These are phyloP conservation scores for Astragalus glycyphyllos DNA, from an alignment of 306 rosid genomes.

Conservation along the genomic window DNA sequence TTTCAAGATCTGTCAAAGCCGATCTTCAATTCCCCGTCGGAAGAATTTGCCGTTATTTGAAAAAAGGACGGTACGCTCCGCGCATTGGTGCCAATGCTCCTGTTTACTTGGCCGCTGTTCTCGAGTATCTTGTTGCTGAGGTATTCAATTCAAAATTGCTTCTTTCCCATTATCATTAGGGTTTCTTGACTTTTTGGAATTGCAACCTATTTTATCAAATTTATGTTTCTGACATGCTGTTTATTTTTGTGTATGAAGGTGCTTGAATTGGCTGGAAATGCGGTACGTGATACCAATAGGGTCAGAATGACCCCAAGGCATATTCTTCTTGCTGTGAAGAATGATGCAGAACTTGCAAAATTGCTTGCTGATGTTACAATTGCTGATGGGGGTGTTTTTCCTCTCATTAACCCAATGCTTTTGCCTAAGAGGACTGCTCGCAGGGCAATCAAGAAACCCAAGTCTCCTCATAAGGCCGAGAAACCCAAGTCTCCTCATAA, in stretches of 20 bases:
- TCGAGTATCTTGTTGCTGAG: conserved; percentile 72
- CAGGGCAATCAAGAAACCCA: conserved; percentile 46
- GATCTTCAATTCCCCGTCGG: conserved; percentile 83
- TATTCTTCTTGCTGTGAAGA: conserved; percentile 70
- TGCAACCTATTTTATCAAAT: too few relatives aligned
- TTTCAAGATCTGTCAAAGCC: conserved; percentile 58
- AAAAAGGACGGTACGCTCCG: conserved; percentile 67
- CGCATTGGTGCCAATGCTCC: conserved; percentile 65
- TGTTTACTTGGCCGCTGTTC: conserved; percentile 64
- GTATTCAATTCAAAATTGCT: conserved; percentile 20
- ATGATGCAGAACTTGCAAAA: conserved; percentile 82
- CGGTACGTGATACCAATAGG: conserved; percentile 85
- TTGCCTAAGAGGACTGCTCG: conserved; percentile 66
- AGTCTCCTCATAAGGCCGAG: conserved; percentile 16
- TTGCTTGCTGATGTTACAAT: conserved; percentile 79
- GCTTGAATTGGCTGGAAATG: conserved; percentile 88
- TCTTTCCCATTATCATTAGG: not conserved
- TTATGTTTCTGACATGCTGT: not conserved
- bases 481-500: conserved; percentile 39
- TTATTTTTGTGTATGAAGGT: conserved; percentile 47
- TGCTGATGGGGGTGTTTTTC: conserved; percentile 89
- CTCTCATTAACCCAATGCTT: conserved; percentile 78
- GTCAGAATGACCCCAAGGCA: conserved; percentile 76
- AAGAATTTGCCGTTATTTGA: conserved; percentile 61
- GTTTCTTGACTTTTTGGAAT: not conserved